phyloP scores from a whole-genome alignment of 2,329 filamentous ascomycete genomes.

The Aspergillus ibericus region DNA sequence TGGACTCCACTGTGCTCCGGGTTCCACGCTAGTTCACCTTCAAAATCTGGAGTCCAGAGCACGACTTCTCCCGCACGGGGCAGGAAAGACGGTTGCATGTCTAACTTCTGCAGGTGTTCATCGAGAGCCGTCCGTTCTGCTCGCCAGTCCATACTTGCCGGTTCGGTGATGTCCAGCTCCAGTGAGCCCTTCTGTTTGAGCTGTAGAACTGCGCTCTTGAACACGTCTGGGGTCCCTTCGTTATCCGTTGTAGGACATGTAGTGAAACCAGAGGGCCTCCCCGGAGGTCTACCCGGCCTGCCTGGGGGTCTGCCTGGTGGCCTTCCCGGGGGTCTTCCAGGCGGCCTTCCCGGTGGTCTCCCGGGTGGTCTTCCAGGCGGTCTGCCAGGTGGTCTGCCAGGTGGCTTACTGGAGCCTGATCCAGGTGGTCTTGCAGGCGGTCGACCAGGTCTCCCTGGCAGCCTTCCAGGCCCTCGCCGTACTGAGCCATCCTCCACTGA shows the following conservation, averaged over 20 bases:
- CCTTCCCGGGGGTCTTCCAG: slow-evolving; percentile 5
- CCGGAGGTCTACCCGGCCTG: slow-evolving; percentile 6
- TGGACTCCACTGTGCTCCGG: slow-evolving; percentile 27
- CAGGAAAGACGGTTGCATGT: slow-evolving; percentile 50
- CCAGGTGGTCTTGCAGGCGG: neutral
- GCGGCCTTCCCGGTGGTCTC: slow-evolving; percentile 4
- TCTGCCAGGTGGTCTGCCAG: slow-evolving; percentile 11
- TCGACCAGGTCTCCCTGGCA: slow-evolving; percentile 2
- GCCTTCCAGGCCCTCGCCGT: slow-evolving; percentile 1
- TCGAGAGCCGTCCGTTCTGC: slow-evolving; percentile 49
- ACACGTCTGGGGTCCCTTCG: slow-evolving; percentile 57
- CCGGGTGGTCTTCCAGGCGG: slow-evolving; percentile 3
- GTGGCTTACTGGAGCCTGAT: neutral
- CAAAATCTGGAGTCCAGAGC: slow-evolving; percentile 47
- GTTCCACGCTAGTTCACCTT: slow-evolving; percentile 42
- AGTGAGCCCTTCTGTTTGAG: slow-evolving; percentile 44
- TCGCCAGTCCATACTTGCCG: slow-evolving; percentile 58
- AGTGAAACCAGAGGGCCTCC: slow-evolving; percentile 8
- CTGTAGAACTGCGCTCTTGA: slow-evolving; percentile 50
- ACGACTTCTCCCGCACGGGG: slow-evolving; percentile 60
- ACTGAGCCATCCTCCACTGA: neutral
- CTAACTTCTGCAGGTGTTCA: slow-evolving; percentile 43
- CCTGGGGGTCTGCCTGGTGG: slow-evolving; percentile 10
- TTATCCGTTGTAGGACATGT: slow-evolving; percentile 38
- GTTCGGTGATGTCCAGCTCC: slow-evolving; percentile 51